These are phyloP conservation scores for Penicillium subrubescens DNA, from an alignment of 495 filamentous ascomycete species.

Conservation along the genomic window DNA sequence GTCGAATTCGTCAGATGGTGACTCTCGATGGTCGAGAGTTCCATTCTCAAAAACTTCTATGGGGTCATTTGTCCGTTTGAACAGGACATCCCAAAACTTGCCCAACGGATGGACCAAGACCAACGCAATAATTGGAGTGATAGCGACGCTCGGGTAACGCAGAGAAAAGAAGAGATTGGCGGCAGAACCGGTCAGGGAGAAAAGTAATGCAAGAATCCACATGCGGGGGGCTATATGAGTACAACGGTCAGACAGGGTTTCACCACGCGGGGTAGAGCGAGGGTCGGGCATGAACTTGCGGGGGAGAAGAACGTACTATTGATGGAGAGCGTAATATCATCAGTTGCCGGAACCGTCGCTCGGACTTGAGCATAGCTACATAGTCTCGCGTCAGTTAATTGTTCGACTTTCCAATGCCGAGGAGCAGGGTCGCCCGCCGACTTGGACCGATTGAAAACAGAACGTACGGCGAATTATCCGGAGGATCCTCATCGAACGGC, in stretches of 20 bases:
- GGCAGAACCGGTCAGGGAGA: constrained; percentile 76
- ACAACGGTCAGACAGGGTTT: neutral
- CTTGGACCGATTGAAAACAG: neutral
- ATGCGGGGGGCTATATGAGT: constrained; percentile 64
- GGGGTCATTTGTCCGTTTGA: constrained; percentile 65
- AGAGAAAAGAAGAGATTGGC: constrained; percentile 85
- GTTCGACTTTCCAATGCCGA: neutral
- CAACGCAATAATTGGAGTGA: constrained; percentile 82
- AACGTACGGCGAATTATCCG: constrained; percentile 35
- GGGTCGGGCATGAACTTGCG: neutral
- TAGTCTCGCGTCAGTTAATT: neutral
- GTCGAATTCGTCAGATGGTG: constrained; percentile 18
- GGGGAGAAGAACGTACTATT: constrained; percentile 51
- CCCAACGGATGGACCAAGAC: constrained; percentile 81
- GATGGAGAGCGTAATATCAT: constrained; percentile 73
- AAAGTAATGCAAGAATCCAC: constrained; percentile 77
- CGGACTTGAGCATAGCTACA: constrained; percentile 66
- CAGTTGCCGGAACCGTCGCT: constrained; percentile 72
- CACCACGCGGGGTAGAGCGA: neutral
- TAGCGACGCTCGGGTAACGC: constrained; percentile 82
- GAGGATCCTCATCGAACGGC: constrained; percentile 30
- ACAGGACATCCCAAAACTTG: constrained; percentile 70
- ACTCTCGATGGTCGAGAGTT: constrained; percentile 27
- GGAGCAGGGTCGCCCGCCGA: neutral
- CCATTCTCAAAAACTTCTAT: constrained; percentile 49